Evolutionary conservation across 2,329 filamentous ascomycete species (phyloP).

Genomic region (Biscogniauxia mediterranea): DNA sequence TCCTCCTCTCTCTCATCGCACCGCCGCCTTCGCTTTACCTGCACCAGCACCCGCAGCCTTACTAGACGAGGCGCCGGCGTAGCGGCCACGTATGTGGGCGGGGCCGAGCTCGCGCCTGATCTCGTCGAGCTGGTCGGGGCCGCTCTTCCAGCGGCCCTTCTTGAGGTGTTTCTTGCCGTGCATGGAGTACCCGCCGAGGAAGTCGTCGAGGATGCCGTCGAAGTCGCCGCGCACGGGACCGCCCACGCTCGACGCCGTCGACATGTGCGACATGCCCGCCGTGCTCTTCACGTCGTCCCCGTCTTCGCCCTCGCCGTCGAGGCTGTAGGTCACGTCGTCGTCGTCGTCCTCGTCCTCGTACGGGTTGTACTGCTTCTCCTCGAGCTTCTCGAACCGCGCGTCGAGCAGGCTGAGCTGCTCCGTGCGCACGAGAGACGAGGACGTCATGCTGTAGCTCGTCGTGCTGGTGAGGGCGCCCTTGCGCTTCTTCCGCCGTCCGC

Average conservation of each 20-base stretch:
- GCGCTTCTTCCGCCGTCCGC: conserved; percentile 85
- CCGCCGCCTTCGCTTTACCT: conserved; percentile 17
- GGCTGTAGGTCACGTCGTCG: conserved; percentile 30
- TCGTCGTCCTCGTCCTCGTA: conserved; percentile 59
- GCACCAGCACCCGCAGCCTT: conserved; percentile 54
- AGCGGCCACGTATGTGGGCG: conserved; percentile 54
- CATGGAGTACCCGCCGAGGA: conserved; percentile 72
- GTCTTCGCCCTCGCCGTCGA: conserved; percentile 42
- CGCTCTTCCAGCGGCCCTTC: conserved; percentile 76
- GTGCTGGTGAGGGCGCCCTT: conserved; percentile 90
- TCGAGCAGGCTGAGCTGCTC: conserved; percentile 85
- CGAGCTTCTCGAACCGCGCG: conserved; percentile 85
- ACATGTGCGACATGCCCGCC: conserved; percentile 59
- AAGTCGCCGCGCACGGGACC: conserved; percentile 76
- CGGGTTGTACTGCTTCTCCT: conserved; percentile 64
- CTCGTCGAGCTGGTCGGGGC: conserved; percentile 87
- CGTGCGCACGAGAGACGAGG: conserved; percentile 80
- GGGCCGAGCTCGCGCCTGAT: conserved; percentile 78
- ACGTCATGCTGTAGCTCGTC: conserved; percentile 88
- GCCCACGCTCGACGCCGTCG: conserved; percentile 63
- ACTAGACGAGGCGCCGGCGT: conserved; percentile 46
- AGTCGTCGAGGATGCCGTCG: conserved; percentile 88
- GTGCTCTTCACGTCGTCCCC: conserved; percentile 48
- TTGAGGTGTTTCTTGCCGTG: conserved; percentile 73
- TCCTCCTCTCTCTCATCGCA: conserved; percentile 5